Percentiles rank a stretch among this genome's conserved stretches.
Evolutionary conservation across 768 basidiomycete species (phyloP).

Genomic region (Termitomyces sp.): DNA sequence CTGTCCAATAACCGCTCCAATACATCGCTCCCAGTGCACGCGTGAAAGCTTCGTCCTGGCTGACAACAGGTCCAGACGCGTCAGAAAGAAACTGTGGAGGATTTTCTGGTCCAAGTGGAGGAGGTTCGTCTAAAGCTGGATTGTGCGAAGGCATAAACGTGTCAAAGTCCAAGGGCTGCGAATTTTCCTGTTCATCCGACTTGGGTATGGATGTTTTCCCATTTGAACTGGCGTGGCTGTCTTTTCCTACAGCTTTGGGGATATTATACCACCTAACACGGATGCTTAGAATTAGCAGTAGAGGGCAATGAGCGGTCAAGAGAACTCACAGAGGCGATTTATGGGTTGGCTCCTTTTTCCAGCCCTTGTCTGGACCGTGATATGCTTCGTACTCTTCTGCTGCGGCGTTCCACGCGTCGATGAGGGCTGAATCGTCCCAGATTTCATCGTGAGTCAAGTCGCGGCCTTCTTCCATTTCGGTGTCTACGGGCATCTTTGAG

Average conservation of each 20-base stretch:
- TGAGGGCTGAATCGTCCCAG: conserved; percentile 84
- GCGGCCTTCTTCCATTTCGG: conserved; percentile 45
- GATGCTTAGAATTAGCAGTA: conserved; percentile 1
- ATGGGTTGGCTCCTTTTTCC: conserved; percentile 70
- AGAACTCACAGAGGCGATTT: conserved; percentile 71
- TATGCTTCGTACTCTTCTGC: conserved; percentile 76
- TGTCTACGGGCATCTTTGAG: conserved; percentile 12
- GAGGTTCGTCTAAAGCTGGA: conserved; percentile 47
- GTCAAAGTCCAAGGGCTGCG: conserved; percentile 64
- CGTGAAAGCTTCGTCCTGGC: conserved; percentile 74
- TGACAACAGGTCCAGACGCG: conserved; percentile 39
- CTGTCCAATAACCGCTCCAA: conserved; percentile 88
- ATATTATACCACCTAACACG: conserved; percentile 73
- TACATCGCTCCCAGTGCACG: conserved; percentile 80
- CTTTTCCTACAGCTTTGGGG: conserved; percentile 29
- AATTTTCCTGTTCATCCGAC: conserved; percentile 32
- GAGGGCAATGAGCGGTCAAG: not conserved
- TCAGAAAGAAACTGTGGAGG: conserved; percentile 29
- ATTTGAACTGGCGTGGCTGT: not conserved
- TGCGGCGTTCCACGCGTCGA: conserved; percentile 84
- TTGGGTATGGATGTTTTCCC: conserved; percentile 4
- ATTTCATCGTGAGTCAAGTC: conserved; percentile 71
- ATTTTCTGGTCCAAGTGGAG: conserved; percentile 21
- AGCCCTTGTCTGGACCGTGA: conserved; percentile 67
- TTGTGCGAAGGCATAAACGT: conserved; percentile 73